A percentile compares a stretch with the other conserved stretches of the same genome.
These are phyloP conservation scores for Penicillium egyptiacum DNA, from an alignment of 495 filamentous ascomycete genomes.

Conservation along the genomic window DNA sequence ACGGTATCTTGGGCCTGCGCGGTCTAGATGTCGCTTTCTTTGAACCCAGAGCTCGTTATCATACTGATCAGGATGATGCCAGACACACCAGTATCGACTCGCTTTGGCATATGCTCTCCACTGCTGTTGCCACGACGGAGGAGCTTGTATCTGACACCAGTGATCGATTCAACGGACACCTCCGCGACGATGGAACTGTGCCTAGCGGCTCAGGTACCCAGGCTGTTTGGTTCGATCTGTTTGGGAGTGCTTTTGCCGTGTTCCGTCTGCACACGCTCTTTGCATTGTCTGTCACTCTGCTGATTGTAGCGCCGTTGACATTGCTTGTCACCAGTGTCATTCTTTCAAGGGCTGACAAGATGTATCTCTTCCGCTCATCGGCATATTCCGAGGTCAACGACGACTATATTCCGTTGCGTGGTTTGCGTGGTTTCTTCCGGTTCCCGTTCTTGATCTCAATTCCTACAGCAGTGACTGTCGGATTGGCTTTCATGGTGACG, in stretches of 20 bases:
- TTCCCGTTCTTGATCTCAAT: slow-evolving; percentile 75
- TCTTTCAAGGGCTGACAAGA: slow-evolving; percentile 66
- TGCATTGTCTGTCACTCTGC: slow-evolving; percentile 77
- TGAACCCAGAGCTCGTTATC: slow-evolving; percentile 81
- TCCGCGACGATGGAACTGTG: slow-evolving; percentile 60
- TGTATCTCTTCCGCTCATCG: slow-evolving; percentile 74
- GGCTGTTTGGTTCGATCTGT: slow-evolving; percentile 94
- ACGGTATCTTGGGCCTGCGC: slow-evolving; percentile 75
- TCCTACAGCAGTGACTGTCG: slow-evolving; percentile 68
- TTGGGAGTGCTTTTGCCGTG: slow-evolving; percentile 76
- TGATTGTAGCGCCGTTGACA: slow-evolving; percentile 72
- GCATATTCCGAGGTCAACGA: slow-evolving; percentile 57
- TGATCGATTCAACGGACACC: slow-evolving; percentile 62
- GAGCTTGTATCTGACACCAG: slow-evolving; percentile 69
- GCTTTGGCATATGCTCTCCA: slow-evolving; percentile 92
- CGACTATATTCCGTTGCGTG: slow-evolving; percentile 64
- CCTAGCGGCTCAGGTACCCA: slow-evolving; percentile 64
- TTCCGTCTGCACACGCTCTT: slow-evolving; percentile 80
- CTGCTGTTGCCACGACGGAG: slow-evolving; percentile 69
- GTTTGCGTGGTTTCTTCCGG: slow-evolving; percentile 78
- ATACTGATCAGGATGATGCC: slow-evolving; percentile 86
- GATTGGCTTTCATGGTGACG: slow-evolving; percentile 68
- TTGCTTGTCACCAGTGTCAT: slow-evolving; percentile 66
- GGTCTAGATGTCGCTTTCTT: slow-evolving; percentile 92
- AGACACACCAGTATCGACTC: slow-evolving; percentile 72